Base-by-base conservation (phyloP, 768 basidiomycete species). In the Leccinum pellstonianum region DNA sequence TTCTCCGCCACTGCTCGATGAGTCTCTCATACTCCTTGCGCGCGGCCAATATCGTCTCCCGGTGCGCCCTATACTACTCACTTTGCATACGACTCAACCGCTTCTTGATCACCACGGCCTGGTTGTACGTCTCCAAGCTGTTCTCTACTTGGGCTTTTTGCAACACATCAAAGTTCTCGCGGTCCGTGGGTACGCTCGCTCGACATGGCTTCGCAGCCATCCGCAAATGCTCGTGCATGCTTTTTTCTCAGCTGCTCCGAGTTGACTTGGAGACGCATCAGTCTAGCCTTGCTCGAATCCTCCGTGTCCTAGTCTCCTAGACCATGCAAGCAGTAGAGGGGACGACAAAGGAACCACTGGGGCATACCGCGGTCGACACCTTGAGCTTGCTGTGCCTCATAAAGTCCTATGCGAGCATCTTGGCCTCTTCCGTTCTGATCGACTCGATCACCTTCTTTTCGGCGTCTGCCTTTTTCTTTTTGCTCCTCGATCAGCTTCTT, bases 261-360 rank as follows among this genome's bases (percentile, higher is more conserved):
- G 25, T 93, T 88, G 37, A 96, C 94, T 73, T 96, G 95, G 65
- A 97, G 84, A 29, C 83, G 84, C 73, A 98, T 89, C 21, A 23
- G 21, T 23, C 21, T 23, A 23, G 21, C 21, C 21, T 23, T 23
- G 21, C 21, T 23, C 21, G 21, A 23, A 23, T 23, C 21, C 21
- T 23, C 21, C 21, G 21, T 23, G 21, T 23, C 21, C 21, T 23
- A 23, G 21, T 23, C 21, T 23, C 21, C 21, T 23, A 23, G 21
- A 23, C 21, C 21, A 23, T 23, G 21, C 21, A 23, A 23, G 21
- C 21, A 23, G 21, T 23, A 23, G 21, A 23, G 21, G 21, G 21
- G 2, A 23, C 21, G 21, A 23, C 21, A 23, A 23, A 23, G 21
- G 21, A 23, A 23, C 21, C 21, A 23, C 21, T 23, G 21, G 21